Evolutionary conservation across 1,139 yeast genomes (phyloP), one percentile per base, ranked within the genome.

Genomic region (Zygosaccharomyces sapae): DNA sequence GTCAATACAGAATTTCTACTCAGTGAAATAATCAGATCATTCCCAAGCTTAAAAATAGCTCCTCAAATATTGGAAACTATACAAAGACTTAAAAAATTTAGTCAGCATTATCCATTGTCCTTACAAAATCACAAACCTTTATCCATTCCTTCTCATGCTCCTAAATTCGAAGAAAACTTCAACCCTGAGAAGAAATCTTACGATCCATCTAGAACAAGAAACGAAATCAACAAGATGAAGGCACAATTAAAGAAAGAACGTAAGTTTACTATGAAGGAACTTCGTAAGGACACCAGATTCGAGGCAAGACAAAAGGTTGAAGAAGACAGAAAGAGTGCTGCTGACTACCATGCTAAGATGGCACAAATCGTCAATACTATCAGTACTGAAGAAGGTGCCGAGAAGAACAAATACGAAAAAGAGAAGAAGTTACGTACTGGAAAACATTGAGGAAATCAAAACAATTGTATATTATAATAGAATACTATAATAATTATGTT

Each of bases 121-220:
- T 74, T 92, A 55, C 99, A 92, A 70, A 71, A 79, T n/a, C 97
- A 90, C 70, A 80, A 79, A 61, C 88, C 95, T 30, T 67, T 92
- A 48, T 86, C 96, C 3, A 85, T 92, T 61, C 83, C 90, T 42
- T 79, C 96, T 1, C 78, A 76, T 62, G 85, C 90, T 38, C 99
- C 99, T 55, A 84, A 86, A 69, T 94, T 86, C 64, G 97, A 90
- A 69, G 97, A 88, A 62, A 88, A 89, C 72, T 92, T 84, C 77
- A 90, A 89, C 70, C 96, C 97, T 50, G 97, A 88, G 63, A 86
- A 83, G 79, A 88, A 86, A 70, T 86, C 95, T 10, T 86, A 89
- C 67, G 97, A 90, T 65, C 78, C 84, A 47, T 86, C 90, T 65
- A 75, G 81, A 56, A 82, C 84, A 51, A 79, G 95, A 67, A 87